Base-by-base conservation (phyloP, 2,329 filamentous ascomycete genomes). In the Xylaria sp. region DNA sequence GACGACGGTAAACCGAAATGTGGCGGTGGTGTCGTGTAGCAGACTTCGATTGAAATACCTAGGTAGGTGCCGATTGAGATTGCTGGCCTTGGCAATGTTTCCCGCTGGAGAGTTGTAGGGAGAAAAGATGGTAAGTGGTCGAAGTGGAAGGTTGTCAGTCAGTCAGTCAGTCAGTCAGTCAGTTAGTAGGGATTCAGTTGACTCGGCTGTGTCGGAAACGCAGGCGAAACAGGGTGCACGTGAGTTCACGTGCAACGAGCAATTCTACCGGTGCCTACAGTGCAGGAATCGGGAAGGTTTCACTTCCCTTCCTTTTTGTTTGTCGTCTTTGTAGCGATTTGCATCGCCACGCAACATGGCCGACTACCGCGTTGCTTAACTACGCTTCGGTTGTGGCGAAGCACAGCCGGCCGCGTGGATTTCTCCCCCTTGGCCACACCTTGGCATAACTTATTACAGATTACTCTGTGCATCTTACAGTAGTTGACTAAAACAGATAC, bases 221-320 rank as follows among this genome's bases (percentile, higher is more conserved):
- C 50, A n/a, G 15, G 23, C 57, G 57, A 60, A 52, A 61, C 59
- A 38, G 17, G 37, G 45, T 25, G 31, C 58, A 50, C 50, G 57
- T 55, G 57, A 25, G 15, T 17, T 31, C n/a, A 15, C 14, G 5
- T 15, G 19, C 33, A 25, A 21, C 21, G 35, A 31, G n/a, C 15
- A 35, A 38, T 25, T 23, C 25, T 45, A 28, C 23, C 6, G 23
- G 42, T 46, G 2, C 23, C 14, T 28, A 37, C n/a, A n/a, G n/a
- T n/a, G n/a, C n/a, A n/a, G n/a, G n/a, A n/a, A n/a, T n/a, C n/a
- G n/a, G 42, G 31, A 15, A 21, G 54, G 60, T 59, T 60, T 63
- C 37, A 52, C 50, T 3, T 43, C 23, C 17, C 25, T 6, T 38
- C 25, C 11, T 38, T 11, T 11, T 38, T 23, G 14, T 46, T 38